These are phyloP conservation scores for Oryza glaberrima DNA, from an alignment of 176 grass and related monocot species.

Conservation along the genomic window DNA sequence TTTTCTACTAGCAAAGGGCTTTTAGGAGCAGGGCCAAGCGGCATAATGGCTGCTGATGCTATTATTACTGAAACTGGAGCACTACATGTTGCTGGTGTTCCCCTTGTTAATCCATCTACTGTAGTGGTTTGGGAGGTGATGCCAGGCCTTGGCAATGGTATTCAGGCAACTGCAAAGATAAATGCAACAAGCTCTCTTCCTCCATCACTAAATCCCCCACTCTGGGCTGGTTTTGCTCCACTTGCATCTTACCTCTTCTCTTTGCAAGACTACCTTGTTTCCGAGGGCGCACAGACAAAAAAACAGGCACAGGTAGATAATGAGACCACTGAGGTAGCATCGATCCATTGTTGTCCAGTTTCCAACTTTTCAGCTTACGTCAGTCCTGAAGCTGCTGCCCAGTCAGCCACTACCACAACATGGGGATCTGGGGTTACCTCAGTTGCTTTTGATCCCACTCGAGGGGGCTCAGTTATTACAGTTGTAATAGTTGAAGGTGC, in stretches of 20 bases:
- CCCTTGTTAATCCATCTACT: conserved; percentile 98
- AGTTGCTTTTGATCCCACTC: conserved; percentile 99
- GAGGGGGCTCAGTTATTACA: conserved; percentile 85
- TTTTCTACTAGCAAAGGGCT: conserved; percentile 98
- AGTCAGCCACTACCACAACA: conserved; percentile 93
- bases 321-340: conserved; percentile 72
- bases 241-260: conserved; percentile 87
- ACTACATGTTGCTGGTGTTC: conserved; percentile 96
- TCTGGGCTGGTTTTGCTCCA: conserved; percentile 80
- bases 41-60: conserved; percentile 99
- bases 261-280: conserved; percentile 87
- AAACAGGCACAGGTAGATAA: conserved; percentile 59
- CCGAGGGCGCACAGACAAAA: conserved; percentile 75
- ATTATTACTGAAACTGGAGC: conserved; percentile 90
- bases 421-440: conserved; percentile 98
- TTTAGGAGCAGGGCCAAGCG: conserved; percentile 93
- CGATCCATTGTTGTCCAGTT: conserved; percentile 97
- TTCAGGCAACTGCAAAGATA: conserved; percentile 86
- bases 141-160: conserved; percentile 91
- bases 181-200: conserved; percentile 69
- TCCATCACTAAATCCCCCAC: conserved; percentile 82
- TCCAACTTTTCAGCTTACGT: conserved; percentile 99
- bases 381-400: conserved; percentile 94
- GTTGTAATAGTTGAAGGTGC: conserved; percentile 99
- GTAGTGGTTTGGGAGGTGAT: conserved; percentile 99